These are phyloP conservation scores for Penicillium sp. DNA, from an alignment of 2,329 filamentous ascomycete species.

Conservation along the genomic window DNA sequence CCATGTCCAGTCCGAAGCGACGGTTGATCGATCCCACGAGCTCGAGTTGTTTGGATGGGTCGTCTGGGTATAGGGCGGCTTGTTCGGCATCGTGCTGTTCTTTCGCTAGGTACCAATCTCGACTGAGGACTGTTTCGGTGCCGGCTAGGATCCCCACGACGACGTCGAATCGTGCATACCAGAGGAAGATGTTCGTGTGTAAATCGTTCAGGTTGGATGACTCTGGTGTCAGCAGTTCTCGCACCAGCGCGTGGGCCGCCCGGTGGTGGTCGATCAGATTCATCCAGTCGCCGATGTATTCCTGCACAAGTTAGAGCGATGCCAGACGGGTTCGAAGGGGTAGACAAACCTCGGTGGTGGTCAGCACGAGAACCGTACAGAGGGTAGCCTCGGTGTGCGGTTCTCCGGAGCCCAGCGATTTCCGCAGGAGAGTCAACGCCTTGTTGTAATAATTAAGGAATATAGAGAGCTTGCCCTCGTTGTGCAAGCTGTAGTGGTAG, in stretches of 20 bases:
- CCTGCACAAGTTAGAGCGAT: conserved; percentile 56
- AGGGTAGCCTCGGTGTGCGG: conserved; percentile 73
- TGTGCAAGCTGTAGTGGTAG: conserved; percentile 76
- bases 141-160: conserved; percentile 82
- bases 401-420: conserved; percentile 69
- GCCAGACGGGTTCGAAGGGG: neutral
- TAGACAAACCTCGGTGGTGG: conserved; percentile 79
- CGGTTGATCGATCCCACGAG: conserved; percentile 67
- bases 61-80: conserved; percentile 60
- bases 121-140: conserved; percentile 70
- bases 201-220: conserved; percentile 71
- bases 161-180: conserved; percentile 89
- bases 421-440: conserved; percentile 75
- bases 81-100: conserved; percentile 65
- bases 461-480: conserved; percentile 72
- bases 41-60: conserved; percentile 68
- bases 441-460: conserved; percentile 91
- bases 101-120: conserved; percentile 74
- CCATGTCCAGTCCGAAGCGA: conserved; percentile 77
- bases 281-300: conserved; percentile 93
- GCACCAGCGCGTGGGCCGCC: conserved; percentile 81
- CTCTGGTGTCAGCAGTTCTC: conserved; percentile 74
- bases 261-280: conserved; percentile 91
- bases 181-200: conserved; percentile 74
- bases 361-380: conserved; percentile 85